Conservation (phyloP, 352 stramenopile species). For the Nothophytophthora sp. region DNA sequence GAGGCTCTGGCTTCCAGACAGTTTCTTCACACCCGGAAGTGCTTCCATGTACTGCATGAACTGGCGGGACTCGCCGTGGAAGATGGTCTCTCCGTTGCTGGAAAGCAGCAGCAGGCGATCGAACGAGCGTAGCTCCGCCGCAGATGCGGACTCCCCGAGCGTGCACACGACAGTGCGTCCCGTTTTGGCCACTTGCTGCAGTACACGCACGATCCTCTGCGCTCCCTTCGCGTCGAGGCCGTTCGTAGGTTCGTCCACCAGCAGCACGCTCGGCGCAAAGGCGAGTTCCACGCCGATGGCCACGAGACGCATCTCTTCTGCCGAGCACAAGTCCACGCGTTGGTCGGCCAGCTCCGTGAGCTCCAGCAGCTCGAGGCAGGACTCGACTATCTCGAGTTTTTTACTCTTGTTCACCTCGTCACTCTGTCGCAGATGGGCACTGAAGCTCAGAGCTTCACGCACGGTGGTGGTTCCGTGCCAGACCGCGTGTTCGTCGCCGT, state of each 20-base stretch:
- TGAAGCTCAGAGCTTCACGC: constrained; percentile 23
- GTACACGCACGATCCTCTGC: constrained; percentile 16
- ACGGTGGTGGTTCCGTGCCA: constrained; percentile 21
- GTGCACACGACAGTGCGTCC: constrained; percentile 26
- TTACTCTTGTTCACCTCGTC: constrained; percentile 7
- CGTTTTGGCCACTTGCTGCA: constrained; percentile 20
- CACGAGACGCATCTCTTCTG: constrained; percentile 18
- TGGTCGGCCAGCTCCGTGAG: constrained; percentile 16
- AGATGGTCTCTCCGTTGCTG: constrained; percentile 21
- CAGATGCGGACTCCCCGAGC: constrained; percentile 12
- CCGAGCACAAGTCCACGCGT: constrained; percentile 10
- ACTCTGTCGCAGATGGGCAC: constrained; percentile 16
- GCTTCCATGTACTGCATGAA: constrained; percentile 23
- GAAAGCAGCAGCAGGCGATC: constrained; percentile 24
- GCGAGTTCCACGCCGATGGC: constrained; percentile 29
- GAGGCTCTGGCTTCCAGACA: constrained; percentile 15
- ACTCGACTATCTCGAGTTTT: constrained; percentile 11
- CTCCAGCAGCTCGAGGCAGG: constrained; percentile 25
- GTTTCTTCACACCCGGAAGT: constrained; percentile 19
- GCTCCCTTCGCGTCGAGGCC: constrained; percentile 14
- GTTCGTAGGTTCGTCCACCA: constrained; percentile 24
- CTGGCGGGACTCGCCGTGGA: constrained; percentile 16
- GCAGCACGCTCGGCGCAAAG: constrained; percentile 16
- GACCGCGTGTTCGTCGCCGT: constrained; percentile 12
- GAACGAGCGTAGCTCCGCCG: constrained; percentile 14